phyloP scores from a whole-genome alignment of 106 monocot species.

The Posidonia australis region DNA sequence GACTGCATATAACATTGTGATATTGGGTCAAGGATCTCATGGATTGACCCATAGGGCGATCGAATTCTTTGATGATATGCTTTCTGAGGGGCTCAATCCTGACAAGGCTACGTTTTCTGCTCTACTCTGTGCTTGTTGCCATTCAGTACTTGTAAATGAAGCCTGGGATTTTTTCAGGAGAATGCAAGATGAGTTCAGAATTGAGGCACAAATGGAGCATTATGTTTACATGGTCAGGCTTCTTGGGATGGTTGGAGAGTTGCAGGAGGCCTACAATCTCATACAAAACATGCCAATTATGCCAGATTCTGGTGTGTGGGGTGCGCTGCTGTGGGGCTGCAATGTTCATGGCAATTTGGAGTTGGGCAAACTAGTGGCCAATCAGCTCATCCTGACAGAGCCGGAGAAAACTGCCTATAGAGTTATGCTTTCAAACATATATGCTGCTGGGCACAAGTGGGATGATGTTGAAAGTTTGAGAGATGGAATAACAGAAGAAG shows the following conservation, averaged over 20 bases:
- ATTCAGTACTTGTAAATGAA: constrained; percentile 31
- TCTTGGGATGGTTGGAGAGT: constrained; percentile 34
- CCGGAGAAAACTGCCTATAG: constrained; percentile 43
- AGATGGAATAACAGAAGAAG: constrained; percentile 16
- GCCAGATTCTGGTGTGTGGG: constrained; percentile 51
- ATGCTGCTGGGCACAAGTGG: constrained; percentile 52
- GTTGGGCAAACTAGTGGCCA: constrained; percentile 31
- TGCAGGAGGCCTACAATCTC: constrained; percentile 48
- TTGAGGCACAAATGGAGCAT: constrained; percentile 39
- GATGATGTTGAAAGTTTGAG: constrained; percentile 30
- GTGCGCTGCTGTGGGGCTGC: constrained; percentile 66
- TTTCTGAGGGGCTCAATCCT: constrained; percentile 24
- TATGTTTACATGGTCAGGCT: constrained; percentile 66
- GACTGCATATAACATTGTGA: constrained; percentile 39
- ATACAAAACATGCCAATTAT: constrained; percentile 39
- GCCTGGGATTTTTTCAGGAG: constrained; percentile 28
- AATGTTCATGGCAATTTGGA: constrained; percentile 36
- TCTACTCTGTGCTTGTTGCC: constrained; percentile 53
- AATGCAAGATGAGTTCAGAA: constrained; percentile 42
- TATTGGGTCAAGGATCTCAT: constrained; percentile 44
- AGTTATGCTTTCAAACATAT: constrained; percentile 60
- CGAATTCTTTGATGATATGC: constrained; percentile 30
- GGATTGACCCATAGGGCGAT: constrained; percentile 29
- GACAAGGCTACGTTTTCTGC: constrained; percentile 57
- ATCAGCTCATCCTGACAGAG: constrained; percentile 28